Evolutionary conservation across 75 land plant species (phyloP).

Genomic region (Azolla pinnata): DNA sequence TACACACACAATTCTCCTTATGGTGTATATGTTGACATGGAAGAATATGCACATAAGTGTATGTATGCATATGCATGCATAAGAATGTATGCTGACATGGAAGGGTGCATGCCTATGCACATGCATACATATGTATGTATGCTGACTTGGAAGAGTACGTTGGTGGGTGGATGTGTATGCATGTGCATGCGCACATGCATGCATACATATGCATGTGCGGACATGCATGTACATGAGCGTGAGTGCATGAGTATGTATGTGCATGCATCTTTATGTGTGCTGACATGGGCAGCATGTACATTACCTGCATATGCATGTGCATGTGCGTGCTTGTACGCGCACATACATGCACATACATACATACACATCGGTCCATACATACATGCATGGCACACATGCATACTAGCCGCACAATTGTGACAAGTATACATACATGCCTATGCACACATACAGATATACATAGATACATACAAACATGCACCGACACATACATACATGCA

Average conservation of each 20-base stretch:
- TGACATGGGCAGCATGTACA: no score
- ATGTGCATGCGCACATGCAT: neutral
- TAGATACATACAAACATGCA: no score
- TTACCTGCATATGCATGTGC: neutral
- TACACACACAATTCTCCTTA: neutral
- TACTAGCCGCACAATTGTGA: no score
- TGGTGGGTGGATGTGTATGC: neutral
- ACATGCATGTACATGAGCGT: neutral
- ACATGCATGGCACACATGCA: no score
- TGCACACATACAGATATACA: no score
- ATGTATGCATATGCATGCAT: neutral
- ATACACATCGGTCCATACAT: no score
- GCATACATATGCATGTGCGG: neutral
- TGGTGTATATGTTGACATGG: neutral
- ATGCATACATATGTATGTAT: neutral
- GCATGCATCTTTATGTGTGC: neutral
- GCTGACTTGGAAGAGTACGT: neutral
- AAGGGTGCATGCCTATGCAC: neutral
- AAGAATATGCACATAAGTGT: neutral
- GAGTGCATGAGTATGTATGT: neutral
- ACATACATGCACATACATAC: no score
- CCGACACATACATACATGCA: no score
- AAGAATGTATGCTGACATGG: neutral
- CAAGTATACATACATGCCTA: no score
- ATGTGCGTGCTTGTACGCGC: slow-evolving; percentile 1